Conservation (phyloP, 495 filamentous ascomycete species). For the Penicillium paxilli region DNA sequence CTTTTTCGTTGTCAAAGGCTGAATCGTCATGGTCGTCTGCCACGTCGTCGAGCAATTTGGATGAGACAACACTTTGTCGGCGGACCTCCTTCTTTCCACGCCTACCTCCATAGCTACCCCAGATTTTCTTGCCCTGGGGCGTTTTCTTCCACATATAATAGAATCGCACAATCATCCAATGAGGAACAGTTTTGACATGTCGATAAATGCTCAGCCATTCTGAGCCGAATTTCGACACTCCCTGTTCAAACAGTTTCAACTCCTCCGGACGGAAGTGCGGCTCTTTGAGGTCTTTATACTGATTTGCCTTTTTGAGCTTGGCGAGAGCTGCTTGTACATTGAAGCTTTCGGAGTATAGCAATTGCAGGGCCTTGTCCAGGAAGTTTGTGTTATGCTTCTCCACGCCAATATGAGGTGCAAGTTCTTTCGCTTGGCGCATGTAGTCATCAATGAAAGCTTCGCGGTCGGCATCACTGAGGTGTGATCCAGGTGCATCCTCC, state of each 20-base stretch:
- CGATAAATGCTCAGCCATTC: constrained; percentile 81
- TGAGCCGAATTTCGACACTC: constrained; percentile 85
- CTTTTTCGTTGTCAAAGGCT: constrained; percentile 91
- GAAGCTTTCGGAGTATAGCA: constrained; percentile 71
- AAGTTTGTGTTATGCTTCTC: constrained; percentile 78
- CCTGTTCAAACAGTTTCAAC: constrained; percentile 88
- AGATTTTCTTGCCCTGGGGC: constrained; percentile 77
- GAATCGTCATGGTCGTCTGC: constrained; percentile 94
- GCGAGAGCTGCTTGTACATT: constrained; percentile 71
- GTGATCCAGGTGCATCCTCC: constrained; percentile 43
- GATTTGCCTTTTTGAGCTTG: constrained; percentile 63
- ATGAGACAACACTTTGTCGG: constrained; percentile 51
- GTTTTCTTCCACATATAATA: constrained; percentile 99
- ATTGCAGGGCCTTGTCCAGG: constrained; percentile 77
- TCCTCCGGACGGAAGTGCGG: constrained; percentile 78
- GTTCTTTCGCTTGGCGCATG: constrained; percentile 62
- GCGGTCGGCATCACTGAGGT: constrained; percentile 40
- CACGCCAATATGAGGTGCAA: constrained; percentile 64
- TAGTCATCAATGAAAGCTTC: constrained; percentile 69
- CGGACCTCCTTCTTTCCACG: constrained; percentile 85
- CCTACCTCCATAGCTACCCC: constrained; percentile 82
- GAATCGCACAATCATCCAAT: constrained; percentile 80
- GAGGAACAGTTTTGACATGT: constrained; percentile 72
- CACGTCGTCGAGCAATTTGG: constrained; percentile 83
- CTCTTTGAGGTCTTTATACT: constrained; percentile 78